These are phyloP conservation scores for Colletotrichum sojae DNA, from an alignment of 2,329 filamentous ascomycete genomes.

Conservation along the genomic window DNA sequence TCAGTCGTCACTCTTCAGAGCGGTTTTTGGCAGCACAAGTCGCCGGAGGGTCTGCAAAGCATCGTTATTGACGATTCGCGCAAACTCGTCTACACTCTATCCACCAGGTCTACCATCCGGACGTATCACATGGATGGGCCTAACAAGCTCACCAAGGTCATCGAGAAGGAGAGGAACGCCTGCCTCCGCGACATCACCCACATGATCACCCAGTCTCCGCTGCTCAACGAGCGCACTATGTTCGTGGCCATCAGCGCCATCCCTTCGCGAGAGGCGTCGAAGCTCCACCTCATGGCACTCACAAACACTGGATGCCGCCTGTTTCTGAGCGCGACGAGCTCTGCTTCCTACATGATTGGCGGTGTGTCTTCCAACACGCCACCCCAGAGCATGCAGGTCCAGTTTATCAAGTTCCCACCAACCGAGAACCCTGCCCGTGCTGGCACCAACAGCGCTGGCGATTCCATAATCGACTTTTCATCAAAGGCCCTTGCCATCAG, in stretches of 20 bases:
- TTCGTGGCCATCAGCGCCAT: conserved; percentile 92
- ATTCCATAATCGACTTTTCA: conserved; percentile 61
- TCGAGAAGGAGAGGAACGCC: conserved; percentile 74
- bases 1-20: conserved; percentile 70
- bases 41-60: conserved; percentile 77
- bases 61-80: conserved; percentile 92
- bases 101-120: conserved; percentile 87
- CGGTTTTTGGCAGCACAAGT: conserved; percentile 65
- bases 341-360: conserved; percentile 75
- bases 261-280: conserved; percentile 81
- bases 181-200: conserved; percentile 84
- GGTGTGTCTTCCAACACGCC: conserved; percentile 76
- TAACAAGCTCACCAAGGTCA: conserved; percentile 73
- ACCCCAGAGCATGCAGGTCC: conserved; percentile 97
- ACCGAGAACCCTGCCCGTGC: conserved; percentile 54
- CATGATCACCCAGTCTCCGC: conserved; percentile 81
- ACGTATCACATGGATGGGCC: conserved; percentile 87
- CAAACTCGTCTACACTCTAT: conserved; percentile 91
- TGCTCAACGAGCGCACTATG: conserved; percentile 78
- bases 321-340: conserved; percentile 90
- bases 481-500: conserved; percentile 65
- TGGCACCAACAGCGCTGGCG: conserved; percentile 46
- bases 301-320: conserved; percentile 92
- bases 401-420: conserved; percentile 95
- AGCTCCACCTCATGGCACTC: conserved; percentile 90